Evolutionary conservation across 352 stramenopile species (phyloP).

Genomic region (Phytophthora sojae): DNA sequence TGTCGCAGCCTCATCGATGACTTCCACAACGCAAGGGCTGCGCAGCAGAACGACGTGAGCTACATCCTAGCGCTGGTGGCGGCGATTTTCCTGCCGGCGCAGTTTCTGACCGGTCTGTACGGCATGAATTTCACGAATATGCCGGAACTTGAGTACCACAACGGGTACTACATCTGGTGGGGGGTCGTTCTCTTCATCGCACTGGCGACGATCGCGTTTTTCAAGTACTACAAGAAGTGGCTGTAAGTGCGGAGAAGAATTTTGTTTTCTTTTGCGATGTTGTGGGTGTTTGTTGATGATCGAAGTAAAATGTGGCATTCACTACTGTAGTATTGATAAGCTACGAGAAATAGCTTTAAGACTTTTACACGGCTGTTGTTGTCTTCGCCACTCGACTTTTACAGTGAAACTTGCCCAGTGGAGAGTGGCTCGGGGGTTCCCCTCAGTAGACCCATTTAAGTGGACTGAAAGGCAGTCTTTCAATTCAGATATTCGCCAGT

Average conservation of each 20-base stretch:
- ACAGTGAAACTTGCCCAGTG: no score
- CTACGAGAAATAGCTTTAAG: no score
- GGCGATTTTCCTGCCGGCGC: constrained; percentile 80
- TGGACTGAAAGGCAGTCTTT: no score
- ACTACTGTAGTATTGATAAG: no score
- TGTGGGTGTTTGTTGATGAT: background rate
- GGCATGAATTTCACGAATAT: constrained; percentile 93
- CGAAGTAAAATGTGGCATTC: background rate
- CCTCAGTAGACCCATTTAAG: no score
- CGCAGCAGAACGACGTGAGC: constrained; percentile 79
- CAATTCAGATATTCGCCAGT: no score
- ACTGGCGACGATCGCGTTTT: constrained; percentile 52
- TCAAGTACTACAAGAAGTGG: constrained; percentile 85
- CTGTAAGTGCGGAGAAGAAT: constrained; percentile 33
- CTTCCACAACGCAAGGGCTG: constrained; percentile 68
- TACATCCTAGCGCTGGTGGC: constrained; percentile 83
- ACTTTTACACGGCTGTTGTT: no score
- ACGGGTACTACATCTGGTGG: constrained; percentile 89
- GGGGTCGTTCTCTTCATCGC: constrained; percentile 61
- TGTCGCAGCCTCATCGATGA: constrained; percentile 75
- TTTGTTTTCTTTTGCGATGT: background rate
- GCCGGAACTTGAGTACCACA: constrained; percentile 77
- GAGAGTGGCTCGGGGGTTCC: no score
- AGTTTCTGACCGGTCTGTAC: constrained; percentile 88
- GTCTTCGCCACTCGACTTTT: no score